Conservation (phyloP, 441 rosid genomes). For the Raphanus hybrid region DNA sequence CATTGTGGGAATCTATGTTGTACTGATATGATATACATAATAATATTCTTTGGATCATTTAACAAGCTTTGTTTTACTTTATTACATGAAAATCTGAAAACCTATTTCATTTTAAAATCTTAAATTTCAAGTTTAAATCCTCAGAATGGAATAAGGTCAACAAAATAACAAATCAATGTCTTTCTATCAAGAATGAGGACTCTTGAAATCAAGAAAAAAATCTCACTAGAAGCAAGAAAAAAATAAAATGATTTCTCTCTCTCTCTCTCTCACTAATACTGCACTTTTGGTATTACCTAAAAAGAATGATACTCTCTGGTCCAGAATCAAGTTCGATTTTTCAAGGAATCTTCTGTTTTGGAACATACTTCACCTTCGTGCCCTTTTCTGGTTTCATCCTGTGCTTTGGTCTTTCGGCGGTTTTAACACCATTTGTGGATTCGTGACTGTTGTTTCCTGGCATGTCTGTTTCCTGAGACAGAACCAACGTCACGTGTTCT, state of each 20-base stretch:
- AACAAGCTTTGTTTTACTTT: background rate
- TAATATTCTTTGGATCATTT: constrained; percentile 20
- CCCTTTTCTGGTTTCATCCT: constrained; percentile 46
- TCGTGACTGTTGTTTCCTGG: constrained; percentile 38
- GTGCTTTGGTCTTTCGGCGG: constrained; percentile 46
- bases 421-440: constrained; percentile 30
- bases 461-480: constrained; percentile 51
- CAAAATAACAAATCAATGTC: constrained; percentile 29
- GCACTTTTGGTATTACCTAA: constrained; percentile 42
- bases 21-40: constrained; percentile 7
- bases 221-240: constrained; percentile 38
- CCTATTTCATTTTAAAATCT: constrained; percentile 35
- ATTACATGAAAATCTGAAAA: constrained; percentile 24
- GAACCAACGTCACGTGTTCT: constrained; percentile 68
- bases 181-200: constrained; percentile 28
- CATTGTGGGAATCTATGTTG: constrained; percentile 17
- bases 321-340: constrained; percentile 34
- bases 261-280: constrained; percentile 34
- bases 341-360: constrained; percentile 61
- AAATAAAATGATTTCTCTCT: constrained; percentile 11
- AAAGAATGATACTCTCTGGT: constrained; percentile 38
- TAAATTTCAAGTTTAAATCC: constrained; percentile 18
- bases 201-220: constrained; percentile 19
- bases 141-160: constrained; percentile 25
- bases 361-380: constrained; percentile 75